Evolutionary conservation across 208 protist species (phyloP).

Genomic region (Leishmania aethiopica): DNA sequence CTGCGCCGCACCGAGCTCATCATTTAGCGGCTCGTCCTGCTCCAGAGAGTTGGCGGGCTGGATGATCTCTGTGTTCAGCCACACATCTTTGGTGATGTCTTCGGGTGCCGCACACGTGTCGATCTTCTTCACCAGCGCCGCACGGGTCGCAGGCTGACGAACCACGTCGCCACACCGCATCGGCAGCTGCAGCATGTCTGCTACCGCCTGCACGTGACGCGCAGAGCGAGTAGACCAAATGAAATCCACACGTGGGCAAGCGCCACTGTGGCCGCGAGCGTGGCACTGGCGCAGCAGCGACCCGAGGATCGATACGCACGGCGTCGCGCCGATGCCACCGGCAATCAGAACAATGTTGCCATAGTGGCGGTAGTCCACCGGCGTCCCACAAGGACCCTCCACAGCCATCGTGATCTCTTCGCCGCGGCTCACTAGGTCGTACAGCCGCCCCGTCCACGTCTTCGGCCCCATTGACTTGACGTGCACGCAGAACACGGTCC

Average conservation of each 20-base stretch:
- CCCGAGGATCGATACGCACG: conserved; percentile 47
- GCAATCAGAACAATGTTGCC: conserved; percentile 41
- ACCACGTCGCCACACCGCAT: neutral
- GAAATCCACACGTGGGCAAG: neutral
- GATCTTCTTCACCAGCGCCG: neutral
- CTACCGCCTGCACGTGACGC: conserved; percentile 3
- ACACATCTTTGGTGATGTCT: neutral
- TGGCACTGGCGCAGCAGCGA: conserved; percentile 8
- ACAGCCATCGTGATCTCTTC: conserved; percentile 36
- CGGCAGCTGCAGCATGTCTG: conserved; percentile 15
- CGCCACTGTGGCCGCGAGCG: neutral
- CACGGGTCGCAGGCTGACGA: neutral
- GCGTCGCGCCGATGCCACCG: conserved; percentile 52
- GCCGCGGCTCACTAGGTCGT: conserved; percentile 28
- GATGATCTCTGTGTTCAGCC: neutral
- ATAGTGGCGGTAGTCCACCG: conserved; percentile 41
- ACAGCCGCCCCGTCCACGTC: conserved; percentile 49
- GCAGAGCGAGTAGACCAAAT: conserved; percentile 12
- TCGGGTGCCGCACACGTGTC: neutral
- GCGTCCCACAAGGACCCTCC: conserved; percentile 51
- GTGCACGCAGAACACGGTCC: conserved; percentile 39
- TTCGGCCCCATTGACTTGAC: conserved; percentile 57
- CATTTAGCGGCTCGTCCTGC: neutral
- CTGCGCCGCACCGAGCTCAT: neutral
- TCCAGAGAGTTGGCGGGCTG: neutral